These are phyloP conservation scores for Ogataea philodendri DNA, from an alignment of 805 yeast genomes.

Conservation along the genomic window DNA sequence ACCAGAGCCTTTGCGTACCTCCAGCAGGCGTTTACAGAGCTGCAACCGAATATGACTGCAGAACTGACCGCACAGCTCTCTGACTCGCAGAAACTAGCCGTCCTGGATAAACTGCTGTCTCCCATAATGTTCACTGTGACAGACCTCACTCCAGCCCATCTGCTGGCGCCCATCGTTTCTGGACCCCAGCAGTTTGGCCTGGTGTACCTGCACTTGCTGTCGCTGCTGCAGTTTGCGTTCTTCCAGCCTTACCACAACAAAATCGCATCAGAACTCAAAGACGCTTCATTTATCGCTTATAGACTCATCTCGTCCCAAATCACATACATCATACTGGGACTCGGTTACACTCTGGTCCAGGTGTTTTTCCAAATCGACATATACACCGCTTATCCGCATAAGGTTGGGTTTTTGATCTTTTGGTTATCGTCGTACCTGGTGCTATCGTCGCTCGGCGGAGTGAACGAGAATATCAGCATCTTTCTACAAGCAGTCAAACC, in stretches of 20 bases:
- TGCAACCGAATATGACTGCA: conserved; percentile 15
- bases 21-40: conserved; percentile 28
- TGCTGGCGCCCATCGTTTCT: conserved; percentile 43
- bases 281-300: conserved; percentile 47
- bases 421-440: conserved; percentile 65
- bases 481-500: conserved; percentile 50
- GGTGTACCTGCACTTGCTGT: conserved; percentile 61
- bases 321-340: conserved; percentile 51
- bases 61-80: conserved; percentile 10
- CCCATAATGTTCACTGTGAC: conserved; percentile 32
- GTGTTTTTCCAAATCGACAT: conserved; percentile 65
- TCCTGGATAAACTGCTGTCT: conserved; percentile 7
- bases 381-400: conserved; percentile 51
- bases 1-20: conserved; percentile 39
- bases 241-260: conserved; percentile 51
- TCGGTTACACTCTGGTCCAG: conserved; percentile 58
- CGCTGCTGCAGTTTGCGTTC: conserved; percentile 64
- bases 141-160: conserved; percentile 46
- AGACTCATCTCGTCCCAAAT: conserved; percentile 48
- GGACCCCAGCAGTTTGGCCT: conserved; percentile 74
- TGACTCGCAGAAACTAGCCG: conserved; percentile 2
- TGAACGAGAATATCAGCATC: conserved; percentile 61
- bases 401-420: conserved; percentile 62
- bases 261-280: conserved; percentile 46
- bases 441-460: conserved; percentile 68